Conservation (phyloP, 306 rosid genomes). For the Gastrolobium bilobum region DNA sequence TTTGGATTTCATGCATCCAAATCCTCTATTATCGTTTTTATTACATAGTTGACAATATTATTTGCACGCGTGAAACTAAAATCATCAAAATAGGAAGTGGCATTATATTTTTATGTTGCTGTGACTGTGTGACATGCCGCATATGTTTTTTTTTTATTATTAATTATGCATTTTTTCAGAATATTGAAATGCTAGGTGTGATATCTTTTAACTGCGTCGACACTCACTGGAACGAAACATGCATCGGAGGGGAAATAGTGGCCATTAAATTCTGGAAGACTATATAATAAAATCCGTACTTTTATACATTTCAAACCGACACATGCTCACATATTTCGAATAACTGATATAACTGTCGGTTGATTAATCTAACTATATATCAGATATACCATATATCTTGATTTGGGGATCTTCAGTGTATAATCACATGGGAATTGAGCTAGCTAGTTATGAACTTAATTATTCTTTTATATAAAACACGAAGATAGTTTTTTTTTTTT, state of each 20-base stretch:
- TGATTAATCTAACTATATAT: neutral
- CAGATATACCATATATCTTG: constrained; percentile 26
- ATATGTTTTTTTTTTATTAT: no score
- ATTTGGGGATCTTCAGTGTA: constrained; percentile 49
- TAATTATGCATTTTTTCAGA: neutral
- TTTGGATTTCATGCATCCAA: constrained; percentile 20
- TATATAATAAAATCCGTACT: neutral
- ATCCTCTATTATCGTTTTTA: neutral
- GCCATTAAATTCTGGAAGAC: neutral
- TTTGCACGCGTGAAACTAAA: neutral
- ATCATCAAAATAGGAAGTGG: neutral
- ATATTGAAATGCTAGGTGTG: neutral
- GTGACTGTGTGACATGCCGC: no score
- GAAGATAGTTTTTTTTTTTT: constrained; percentile 1
- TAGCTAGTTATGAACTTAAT: neutral
- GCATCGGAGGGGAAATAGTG: neutral
- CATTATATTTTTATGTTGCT: neutral
- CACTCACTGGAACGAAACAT: neutral
- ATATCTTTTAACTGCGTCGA: neutral
- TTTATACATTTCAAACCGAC: neutral
- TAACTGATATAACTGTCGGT: constrained; percentile 33
- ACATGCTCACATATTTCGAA: constrained; percentile 54
- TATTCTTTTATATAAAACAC: neutral
- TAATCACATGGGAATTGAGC: constrained; percentile 48
- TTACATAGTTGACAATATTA: neutral